Conservation (phyloP, 805 yeast species). For the Kluyveromyces aestuarii region DNA sequence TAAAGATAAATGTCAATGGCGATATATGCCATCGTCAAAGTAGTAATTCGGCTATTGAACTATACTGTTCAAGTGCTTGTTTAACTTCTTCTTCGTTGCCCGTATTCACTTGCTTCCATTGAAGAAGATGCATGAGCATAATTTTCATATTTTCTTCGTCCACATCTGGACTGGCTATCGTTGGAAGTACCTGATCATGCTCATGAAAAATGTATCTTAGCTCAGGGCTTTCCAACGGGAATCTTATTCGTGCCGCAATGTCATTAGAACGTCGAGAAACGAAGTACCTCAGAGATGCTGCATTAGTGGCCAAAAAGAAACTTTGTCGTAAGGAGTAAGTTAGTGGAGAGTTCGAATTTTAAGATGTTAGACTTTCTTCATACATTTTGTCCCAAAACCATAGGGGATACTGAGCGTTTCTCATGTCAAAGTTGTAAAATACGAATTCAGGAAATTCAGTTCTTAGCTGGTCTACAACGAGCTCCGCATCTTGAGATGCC, state of each 20-base stretch:
- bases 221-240: not conserved
- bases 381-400: conserved; percentile 1
- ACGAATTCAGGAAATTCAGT: not conserved
- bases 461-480: not conserved
- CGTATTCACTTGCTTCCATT: not conserved
- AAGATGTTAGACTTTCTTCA: not conserved
- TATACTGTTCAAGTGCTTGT: not conserved
- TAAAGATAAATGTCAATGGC: too few relatives aligned
- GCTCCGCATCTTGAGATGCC: not conserved
- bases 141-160: not conserved
- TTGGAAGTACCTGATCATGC: too few relatives aligned
- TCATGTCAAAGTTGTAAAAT: not conserved
- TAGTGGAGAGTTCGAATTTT: too few relatives aligned
- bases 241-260: not conserved
- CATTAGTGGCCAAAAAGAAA: not conserved
- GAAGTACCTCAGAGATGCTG: not conserved
- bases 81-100: not conserved
- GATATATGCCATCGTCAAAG: not conserved
- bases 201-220: not conserved
- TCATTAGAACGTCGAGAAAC: not conserved
- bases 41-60: not conserved
- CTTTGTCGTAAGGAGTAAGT: not conserved
- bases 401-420: not conserved
- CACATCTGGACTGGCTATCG: not conserved
- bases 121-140: not conserved